Evolutionary conservation across 2,329 filamentous ascomycete species (phyloP), one percentile per base, ranked within the genome.

Genomic region (Alternaria panax): DNA sequence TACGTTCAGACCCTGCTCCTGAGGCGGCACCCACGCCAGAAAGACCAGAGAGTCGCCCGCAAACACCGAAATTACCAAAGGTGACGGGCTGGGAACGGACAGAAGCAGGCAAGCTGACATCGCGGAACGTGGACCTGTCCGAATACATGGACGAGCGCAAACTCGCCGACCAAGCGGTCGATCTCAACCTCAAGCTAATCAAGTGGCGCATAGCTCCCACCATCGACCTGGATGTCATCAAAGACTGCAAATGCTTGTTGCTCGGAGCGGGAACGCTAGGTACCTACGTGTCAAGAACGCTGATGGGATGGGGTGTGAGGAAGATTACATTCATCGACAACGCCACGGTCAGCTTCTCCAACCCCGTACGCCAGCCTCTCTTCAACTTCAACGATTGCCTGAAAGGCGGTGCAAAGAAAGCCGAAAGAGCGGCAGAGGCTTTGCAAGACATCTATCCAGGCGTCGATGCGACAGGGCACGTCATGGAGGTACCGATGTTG

Each of bases 321-420:
- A 95, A 96, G 75, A 94, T 99, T 67, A 97, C 93, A 0, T 97
- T 99, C 75, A 88, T 99, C 63, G 95, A 99, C 80, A 96, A 96
- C 71, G 95, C 92, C 11, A 87, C 86, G 5, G 94, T 99, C 32
- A 97, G 93, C 7, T 99, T 93, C 76, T 98, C 94, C 1, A 99
- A 99, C 71, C 95, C 95, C 0, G 95, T 98, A 9, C 88, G 95
- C 32, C 95, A 99, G 75, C 94, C 95, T 1, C 84, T 99, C 2
- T 99, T 96, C 77, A 88, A 89, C 59, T 97, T 97, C 71, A 85
- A 91, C 36, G 95, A 99, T 77, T 98, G 95, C 74, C 81, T 93
- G 4, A 86, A 90, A 41, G 95, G 95, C 5, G 94, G 94, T 0
- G 90, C 88, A 14, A 87, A 88, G 68, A 99, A 99, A 76, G 95